Evolutionary conservation across 1,139 yeast genomes (phyloP).

Genomic region (Saccharomycopsis crataegensis): DNA sequence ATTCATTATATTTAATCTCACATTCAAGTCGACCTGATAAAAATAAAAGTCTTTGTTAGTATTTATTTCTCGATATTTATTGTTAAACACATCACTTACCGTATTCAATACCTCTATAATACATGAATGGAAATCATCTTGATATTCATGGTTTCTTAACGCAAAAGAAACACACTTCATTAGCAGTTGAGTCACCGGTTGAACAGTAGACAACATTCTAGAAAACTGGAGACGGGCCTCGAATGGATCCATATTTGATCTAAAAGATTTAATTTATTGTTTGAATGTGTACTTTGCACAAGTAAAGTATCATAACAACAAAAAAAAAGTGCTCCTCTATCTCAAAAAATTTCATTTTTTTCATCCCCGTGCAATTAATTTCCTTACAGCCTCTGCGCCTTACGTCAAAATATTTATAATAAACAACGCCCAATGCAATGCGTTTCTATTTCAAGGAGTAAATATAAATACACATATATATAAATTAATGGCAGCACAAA

Average conservation of each 20-base stretch:
- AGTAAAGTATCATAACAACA: no score
- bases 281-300: no score
- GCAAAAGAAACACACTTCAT: constrained; percentile 54
- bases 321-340: no score
- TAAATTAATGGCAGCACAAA: neutral
- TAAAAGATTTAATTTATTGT: no score
- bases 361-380: no score
- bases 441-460: neutral
- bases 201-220: constrained; percentile 50
- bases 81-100: constrained; percentile 1
- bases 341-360: no score
- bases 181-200: constrained; percentile 55
- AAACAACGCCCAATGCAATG: neutral
- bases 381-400: neutral
- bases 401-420: neutral
- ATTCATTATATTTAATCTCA: constrained; percentile 59
- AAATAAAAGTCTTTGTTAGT: constrained; percentile 16
- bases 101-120: constrained; percentile 58
- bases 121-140: constrained; percentile 68
- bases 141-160: constrained; percentile 48
- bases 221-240: constrained; percentile 68
- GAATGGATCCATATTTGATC: constrained; percentile 58
- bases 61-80: neutral
- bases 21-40: constrained; percentile 41
- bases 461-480: neutral